Conservation (phyloP, 1,139 yeast genomes). For the Hemisphaericaspora subhashii region DNA sequence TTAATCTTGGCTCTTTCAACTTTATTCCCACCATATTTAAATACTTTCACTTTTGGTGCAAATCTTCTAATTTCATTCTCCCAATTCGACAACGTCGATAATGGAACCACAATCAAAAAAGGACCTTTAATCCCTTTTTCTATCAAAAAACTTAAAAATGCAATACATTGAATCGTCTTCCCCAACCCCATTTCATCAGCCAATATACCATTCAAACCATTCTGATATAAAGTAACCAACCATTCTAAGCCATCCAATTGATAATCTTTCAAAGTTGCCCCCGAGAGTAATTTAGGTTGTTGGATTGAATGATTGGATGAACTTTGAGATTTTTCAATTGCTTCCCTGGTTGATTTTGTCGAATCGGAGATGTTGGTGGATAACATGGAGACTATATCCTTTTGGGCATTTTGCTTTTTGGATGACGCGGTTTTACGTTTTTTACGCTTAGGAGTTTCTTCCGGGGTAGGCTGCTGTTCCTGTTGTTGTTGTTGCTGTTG, state of each 20-base stretch:
- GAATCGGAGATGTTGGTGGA: constrained; percentile 19
- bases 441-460: constrained; percentile 18
- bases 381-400: constrained; percentile 28
- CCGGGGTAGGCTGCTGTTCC: constrained; percentile 11
- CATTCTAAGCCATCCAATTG: constrained; percentile 91
- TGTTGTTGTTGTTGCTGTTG: constrained; percentile 7
- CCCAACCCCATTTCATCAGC: constrained; percentile 99
- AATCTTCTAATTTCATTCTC: constrained; percentile 64
- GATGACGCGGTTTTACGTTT: constrained; percentile 14
- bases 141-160: constrained; percentile 71
- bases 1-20: constrained; percentile 45
- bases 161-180: constrained; percentile 83
- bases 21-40: constrained; percentile 69
- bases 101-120: constrained; percentile 81
- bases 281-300: constrained; percentile 69
- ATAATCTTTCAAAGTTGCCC: constrained; percentile 73
- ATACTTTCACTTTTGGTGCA: constrained; percentile 67
- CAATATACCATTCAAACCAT: constrained; percentile 89
- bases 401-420: constrained; percentile 9
- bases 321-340: constrained; percentile 24
- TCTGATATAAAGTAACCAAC: constrained; percentile 84
- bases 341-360: constrained; percentile 23
- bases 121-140: constrained; percentile 86
- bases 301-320: constrained; percentile 4
- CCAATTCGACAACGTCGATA: constrained; percentile 90